Evolutionary conservation across 2,329 filamentous ascomycete species (phyloP).

Genomic region (Decorospora gaudefroyi): DNA sequence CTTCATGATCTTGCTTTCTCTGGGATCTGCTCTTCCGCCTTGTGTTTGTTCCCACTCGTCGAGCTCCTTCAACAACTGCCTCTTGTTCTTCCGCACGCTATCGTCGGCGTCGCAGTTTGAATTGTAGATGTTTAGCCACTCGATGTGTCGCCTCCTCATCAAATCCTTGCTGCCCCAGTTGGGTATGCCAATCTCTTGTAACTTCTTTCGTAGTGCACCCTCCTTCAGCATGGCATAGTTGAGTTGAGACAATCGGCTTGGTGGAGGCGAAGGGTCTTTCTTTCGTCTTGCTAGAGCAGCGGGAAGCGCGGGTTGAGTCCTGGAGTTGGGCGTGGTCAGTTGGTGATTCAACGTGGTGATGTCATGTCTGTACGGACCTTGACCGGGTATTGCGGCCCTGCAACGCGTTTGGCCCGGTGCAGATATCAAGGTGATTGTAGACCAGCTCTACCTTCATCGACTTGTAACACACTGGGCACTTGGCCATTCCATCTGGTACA

Average conservation of each 20-base stretch:
- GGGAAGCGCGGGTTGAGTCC: constrained; percentile 29
- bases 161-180: constrained; percentile 68
- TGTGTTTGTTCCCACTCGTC: constrained; percentile 86
- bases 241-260: constrained; percentile 66
- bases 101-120: constrained; percentile 86
- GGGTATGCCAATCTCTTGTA: constrained; percentile 78
- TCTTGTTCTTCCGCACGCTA: constrained; percentile 65
- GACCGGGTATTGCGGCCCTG: constrained; percentile 38
- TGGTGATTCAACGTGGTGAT: not conserved
- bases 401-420: constrained; percentile 49
- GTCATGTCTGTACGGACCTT: constrained; percentile 28
- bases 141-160: constrained; percentile 79
- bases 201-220: constrained; percentile 73
- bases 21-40: constrained; percentile 58
- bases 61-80: constrained; percentile 75
- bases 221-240: constrained; percentile 91
- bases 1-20: constrained; percentile 64
- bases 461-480: constrained; percentile 79
- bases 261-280: constrained; percentile 49
- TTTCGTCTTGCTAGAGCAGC: constrained; percentile 30
- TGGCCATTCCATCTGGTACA: constrained; percentile 69
- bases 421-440: constrained; percentile 78
- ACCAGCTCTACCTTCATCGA: constrained; percentile 81
- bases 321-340: constrained; percentile 18
- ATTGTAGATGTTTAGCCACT: constrained; percentile 97